Percentiles rank a stretch among this genome's conserved stretches.
These are phyloP conservation scores for Diaporthe australafricana DNA, from an alignment of 2,329 filamentous ascomycete species.

Conservation along the genomic window DNA sequence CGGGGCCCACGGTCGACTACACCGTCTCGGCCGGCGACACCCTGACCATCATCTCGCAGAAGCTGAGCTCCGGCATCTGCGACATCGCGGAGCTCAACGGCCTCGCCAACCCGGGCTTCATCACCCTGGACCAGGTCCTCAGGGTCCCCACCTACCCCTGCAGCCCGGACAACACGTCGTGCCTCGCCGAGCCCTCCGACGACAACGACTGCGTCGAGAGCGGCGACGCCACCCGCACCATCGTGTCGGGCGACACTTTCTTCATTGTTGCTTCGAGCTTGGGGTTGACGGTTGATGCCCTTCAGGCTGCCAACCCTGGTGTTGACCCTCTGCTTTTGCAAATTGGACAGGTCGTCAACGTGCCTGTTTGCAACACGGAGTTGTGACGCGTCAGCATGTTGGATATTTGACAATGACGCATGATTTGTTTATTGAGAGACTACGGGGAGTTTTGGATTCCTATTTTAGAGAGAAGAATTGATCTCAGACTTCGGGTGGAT, in stretches of 20 bases:
- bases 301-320: constrained; percentile 17
- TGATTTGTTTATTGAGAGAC: too few relatives aligned
- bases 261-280: constrained; percentile 4
- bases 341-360: constrained; percentile 7
- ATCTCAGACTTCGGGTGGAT: too few relatives aligned
- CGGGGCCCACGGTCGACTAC: neutral
- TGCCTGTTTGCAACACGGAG: constrained; percentile 1
- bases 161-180: constrained; percentile 14
- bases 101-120: constrained; percentile 16
- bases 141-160: constrained; percentile 16
- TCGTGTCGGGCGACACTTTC: constrained; percentile 1
- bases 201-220: constrained; percentile 15
- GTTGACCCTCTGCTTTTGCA: constrained; percentile 2
- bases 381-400: too few relatives aligned
- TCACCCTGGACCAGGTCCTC: constrained; percentile 13
- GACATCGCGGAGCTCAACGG: constrained; percentile 4
- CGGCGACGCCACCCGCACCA: constrained; percentile 7
- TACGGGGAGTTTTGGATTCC: too few relatives aligned
- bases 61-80: constrained; percentile 16
- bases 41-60: constrained; percentile 22
- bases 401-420: too few relatives aligned
- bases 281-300: constrained; percentile 10
- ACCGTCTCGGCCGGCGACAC: constrained; percentile 1
- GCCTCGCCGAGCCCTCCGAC: constrained; percentile 8
- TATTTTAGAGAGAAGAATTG: too few relatives aligned